Evolutionary conservation across 2,329 filamentous ascomycete species (phyloP).

Genomic region (Xylariaceae sp.): DNA sequence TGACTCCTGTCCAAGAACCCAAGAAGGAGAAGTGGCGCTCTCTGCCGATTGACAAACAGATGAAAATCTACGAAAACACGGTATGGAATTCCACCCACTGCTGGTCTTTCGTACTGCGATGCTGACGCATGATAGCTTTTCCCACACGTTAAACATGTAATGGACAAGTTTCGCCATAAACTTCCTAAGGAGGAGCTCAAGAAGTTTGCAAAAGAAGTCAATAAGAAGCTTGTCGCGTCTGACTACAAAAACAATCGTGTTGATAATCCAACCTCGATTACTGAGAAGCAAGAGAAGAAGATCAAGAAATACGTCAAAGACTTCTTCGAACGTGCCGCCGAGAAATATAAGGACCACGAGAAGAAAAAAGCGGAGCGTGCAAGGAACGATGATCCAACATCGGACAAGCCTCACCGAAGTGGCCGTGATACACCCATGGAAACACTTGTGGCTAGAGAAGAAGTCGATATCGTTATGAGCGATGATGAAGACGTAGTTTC

Average conservation of each 20-base stretch:
- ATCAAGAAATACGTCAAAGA: conserved; percentile 80
- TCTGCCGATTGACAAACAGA: conserved; percentile 76
- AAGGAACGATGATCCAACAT: conserved; percentile 22
- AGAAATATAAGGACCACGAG: conserved; percentile 67
- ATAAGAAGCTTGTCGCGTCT: conserved; percentile 84
- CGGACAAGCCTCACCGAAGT: conserved; percentile 18
- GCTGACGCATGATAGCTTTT: conserved; percentile 54
- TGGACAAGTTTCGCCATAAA: conserved; percentile 82
- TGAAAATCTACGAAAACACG: conserved; percentile 91
- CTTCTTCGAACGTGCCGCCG: conserved; percentile 81
- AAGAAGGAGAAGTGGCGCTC: conserved; percentile 69
- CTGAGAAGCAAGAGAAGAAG: conserved; percentile 73
- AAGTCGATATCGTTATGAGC: conserved; percentile 30
- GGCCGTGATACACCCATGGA: conserved; percentile 15
- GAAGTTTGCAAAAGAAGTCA: conserved; percentile 61
- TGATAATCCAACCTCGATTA: conserved; percentile 69
- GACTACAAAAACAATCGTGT: conserved; percentile 92
- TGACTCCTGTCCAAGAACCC: conserved; percentile 50
- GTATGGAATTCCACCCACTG: conserved; percentile 45
- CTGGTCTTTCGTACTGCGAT: too few relatives aligned
- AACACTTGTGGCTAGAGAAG: conserved; percentile 19
- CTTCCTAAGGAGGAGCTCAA: conserved; percentile 75
- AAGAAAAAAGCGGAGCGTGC: conserved; percentile 52
- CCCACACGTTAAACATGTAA: conserved; percentile 78
- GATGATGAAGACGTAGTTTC: conserved; percentile 42